Percentiles rank a stretch among this genome's conserved stretches.
Evolutionary conservation across 2,329 filamentous ascomycete species (phyloP).

Genomic region (Trichophyton mentagrophytes): DNA sequence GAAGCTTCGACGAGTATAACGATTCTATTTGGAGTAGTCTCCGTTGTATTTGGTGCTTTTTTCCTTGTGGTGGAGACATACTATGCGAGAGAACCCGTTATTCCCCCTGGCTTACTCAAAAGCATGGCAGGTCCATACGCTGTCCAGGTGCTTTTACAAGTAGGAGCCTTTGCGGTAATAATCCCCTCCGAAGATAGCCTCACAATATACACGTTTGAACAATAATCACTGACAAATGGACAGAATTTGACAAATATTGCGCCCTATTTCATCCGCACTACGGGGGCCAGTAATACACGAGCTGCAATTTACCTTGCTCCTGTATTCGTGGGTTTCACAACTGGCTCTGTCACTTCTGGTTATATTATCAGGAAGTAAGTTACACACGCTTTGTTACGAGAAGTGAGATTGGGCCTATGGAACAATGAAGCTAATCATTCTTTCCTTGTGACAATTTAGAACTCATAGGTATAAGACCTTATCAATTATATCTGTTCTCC

Average conservation of each 20-base stretch:
- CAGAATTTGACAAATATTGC: slow-evolving; percentile 1
- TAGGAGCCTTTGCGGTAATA: background rate
- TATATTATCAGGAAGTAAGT: slow-evolving; percentile 3
- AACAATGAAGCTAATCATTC: background rate
- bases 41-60: background rate
- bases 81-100: background rate
- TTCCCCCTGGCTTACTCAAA: background rate
- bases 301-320: background rate
- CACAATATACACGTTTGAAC: background rate
- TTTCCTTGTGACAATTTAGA: background rate
- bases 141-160: background rate
- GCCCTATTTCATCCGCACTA: slow-evolving; percentile 3
- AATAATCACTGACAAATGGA: background rate
- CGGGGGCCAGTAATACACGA: background rate
- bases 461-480: slow-evolving; percentile 3
- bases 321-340: background rate
- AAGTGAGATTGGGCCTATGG: background rate
- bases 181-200: background rate
- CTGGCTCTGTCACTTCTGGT: background rate
- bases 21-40: background rate
- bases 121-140: background rate
- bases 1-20: background rate
- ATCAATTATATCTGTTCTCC: background rate
- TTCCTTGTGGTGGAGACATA: background rate
- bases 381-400: background rate